These are phyloP conservation scores for Lagerstroemia fauriei DNA, from an alignment of 441 rosid genomes.

Conservation along the genomic window DNA sequence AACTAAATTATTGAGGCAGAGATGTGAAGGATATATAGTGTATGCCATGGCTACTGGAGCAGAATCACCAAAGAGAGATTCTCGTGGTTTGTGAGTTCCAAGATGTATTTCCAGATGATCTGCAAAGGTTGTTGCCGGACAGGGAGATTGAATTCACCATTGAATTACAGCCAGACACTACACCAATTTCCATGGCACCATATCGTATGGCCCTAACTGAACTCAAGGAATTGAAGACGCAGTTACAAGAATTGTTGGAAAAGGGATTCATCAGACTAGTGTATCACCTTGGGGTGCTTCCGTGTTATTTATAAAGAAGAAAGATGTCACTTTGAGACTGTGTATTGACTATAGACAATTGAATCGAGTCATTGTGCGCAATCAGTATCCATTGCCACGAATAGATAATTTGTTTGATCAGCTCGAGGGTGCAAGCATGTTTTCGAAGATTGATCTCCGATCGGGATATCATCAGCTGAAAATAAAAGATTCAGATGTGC, in stretches of 20 bases:
- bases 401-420: conserved; percentile 10
- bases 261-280: background rate
- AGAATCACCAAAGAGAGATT: background rate
- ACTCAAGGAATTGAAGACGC: background rate
- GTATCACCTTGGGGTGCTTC: conserved; percentile 9
- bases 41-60: background rate
- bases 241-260: background rate
- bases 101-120: background rate
- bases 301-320: conserved; percentile 14
- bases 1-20: background rate
- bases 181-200: background rate
- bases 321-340: background rate
- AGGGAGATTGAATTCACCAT: background rate
- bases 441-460: conserved; percentile 8
- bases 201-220: conserved; percentile 6
- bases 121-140: background rate
- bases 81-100: background rate
- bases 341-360: conserved; percentile 2
- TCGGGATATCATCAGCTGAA: conserved; percentile 13
- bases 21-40: background rate
- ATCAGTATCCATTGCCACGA: background rate
- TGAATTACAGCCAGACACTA: background rate
- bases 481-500: background rate
- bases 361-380: background rate
- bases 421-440: background rate